Evolutionary conservation across 2,329 filamentous ascomycete species (phyloP).

Genomic region (Samsoniella hepiali): DNA sequence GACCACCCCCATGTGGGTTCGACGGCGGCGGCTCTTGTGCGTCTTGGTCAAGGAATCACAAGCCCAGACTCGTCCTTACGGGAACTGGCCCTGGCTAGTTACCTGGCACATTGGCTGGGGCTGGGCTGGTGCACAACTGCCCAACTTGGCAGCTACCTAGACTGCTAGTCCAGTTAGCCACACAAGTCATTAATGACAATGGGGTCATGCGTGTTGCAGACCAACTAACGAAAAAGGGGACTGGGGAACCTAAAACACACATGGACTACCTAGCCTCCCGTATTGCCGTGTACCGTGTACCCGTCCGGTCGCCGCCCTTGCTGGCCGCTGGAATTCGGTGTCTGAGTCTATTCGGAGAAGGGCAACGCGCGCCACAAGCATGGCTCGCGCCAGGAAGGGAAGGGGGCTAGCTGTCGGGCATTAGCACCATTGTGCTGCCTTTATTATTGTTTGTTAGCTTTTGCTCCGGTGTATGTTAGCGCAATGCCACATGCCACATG

Average conservation of each 20-base stretch:
- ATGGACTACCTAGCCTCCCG: conserved; percentile 3
- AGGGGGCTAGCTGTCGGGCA: not conserved
- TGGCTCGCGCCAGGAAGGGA: not conserved
- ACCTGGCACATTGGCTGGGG: conserved; percentile 11
- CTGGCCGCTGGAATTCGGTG: conserved; percentile 10
- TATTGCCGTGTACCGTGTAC: not conserved
- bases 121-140: conserved; percentile 11
- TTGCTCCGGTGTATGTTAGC: not conserved
- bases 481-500: not conserved
- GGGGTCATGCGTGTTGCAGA: conserved; percentile 10
- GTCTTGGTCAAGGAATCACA: conserved; percentile 10
- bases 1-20: conserved; percentile 12
- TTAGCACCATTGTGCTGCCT: not conserved
- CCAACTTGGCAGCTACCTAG: conserved; percentile 18
- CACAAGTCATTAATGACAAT: conserved; percentile 16
- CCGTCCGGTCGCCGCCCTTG: conserved; percentile 11
- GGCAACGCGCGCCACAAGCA: conserved; percentile 1
- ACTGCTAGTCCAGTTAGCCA: conserved; percentile 11
- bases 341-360: conserved; percentile 13
- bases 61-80: conserved; percentile 10
- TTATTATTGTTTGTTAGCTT: not conserved
- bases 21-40: conserved; percentile 12
- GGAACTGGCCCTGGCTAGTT: not conserved
- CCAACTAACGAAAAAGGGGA: conserved; percentile 4
- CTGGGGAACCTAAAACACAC: conserved; percentile 17